A percentile compares a stretch with the other conserved stretches of the same genome.
Evolutionary conservation across 1,284 basidiomycete genomes (phyloP).

Genomic region (Salmacisia buchloeana): DNA sequence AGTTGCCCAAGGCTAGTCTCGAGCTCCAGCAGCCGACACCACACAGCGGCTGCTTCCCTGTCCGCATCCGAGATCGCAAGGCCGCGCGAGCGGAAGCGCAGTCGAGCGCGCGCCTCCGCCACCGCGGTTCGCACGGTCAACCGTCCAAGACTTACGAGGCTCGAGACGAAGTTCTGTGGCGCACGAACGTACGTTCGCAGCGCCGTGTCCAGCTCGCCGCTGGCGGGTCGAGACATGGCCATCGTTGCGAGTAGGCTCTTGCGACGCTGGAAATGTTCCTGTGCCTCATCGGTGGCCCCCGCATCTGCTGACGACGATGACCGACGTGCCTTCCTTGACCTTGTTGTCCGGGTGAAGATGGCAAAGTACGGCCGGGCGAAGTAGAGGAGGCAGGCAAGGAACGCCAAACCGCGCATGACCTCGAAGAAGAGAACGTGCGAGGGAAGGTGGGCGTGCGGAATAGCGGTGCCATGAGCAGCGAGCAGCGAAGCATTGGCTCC

Average conservation of each 20-base stretch:
- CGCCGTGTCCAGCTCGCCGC: constrained; percentile 16
- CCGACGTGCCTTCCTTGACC: neutral
- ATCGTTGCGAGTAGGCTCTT: constrained; percentile 12
- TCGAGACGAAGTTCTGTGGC: constrained; percentile 8
- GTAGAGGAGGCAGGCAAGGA: constrained; percentile 27
- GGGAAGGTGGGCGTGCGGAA: constrained; percentile 21
- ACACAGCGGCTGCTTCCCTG: constrained; percentile 17
- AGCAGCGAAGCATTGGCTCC: constrained; percentile 19
- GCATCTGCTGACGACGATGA: too few relatives aligned
- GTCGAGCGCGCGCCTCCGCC: neutral
- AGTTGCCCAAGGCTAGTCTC: constrained; percentile 27
- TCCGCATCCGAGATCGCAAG: neutral
- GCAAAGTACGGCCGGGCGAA: constrained; percentile 29
- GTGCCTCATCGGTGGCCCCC: neutral
- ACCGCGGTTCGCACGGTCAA: neutral
- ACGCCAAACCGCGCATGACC: constrained; percentile 28
- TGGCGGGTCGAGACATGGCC: constrained; percentile 12
- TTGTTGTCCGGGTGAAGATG: constrained; percentile 7
- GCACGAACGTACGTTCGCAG: constrained; percentile 17
- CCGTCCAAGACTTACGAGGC: neutral
- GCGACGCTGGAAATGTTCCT: constrained; percentile 11
- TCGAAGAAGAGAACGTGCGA: constrained; percentile 34
- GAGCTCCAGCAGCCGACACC: constrained; percentile 27
- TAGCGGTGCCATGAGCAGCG: neutral
- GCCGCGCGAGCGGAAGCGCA: neutral